Evolutionary conservation across 2,329 filamentous ascomycete species (phyloP).

Genomic region (Didymella arachidicola): DNA sequence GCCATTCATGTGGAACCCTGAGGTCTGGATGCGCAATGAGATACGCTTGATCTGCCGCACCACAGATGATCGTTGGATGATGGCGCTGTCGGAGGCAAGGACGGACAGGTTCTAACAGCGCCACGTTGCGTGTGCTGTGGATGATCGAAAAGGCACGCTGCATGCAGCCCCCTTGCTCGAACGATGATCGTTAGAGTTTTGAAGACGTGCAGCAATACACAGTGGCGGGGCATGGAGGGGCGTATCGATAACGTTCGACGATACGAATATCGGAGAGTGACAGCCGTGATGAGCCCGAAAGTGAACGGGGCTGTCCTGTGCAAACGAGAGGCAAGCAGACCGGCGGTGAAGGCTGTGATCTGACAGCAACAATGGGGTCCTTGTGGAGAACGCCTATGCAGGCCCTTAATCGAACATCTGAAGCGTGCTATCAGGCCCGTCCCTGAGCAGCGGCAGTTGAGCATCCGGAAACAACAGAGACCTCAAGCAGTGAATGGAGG

Average conservation of each 20-base stretch:
- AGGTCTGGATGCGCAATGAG: slow-evolving; percentile 18
- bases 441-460: slow-evolving; percentile 19
- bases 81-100: slow-evolving; percentile 17
- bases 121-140: slow-evolving; percentile 23
- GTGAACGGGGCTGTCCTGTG: slow-evolving; percentile 15
- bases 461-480: slow-evolving; percentile 10
- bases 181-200: slow-evolving; percentile 15
- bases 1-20: slow-evolving; percentile 17
- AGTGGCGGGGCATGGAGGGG: slow-evolving; percentile 19
- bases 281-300: slow-evolving; percentile 11
- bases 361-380: slow-evolving; percentile 19
- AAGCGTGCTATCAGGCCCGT: slow-evolving; percentile 7
- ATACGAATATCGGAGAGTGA: slow-evolving; percentile 12
- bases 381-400: slow-evolving; percentile 21
- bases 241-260: slow-evolving; percentile 19
- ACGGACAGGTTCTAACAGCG: slow-evolving; percentile 12
- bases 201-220: slow-evolving; percentile 8
- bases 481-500: slow-evolving; percentile 1
- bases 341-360: slow-evolving; percentile 22
- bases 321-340: slow-evolving; percentile 11
- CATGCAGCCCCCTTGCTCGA: slow-evolving; percentile 20
- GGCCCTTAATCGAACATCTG: slow-evolving; percentile 18
- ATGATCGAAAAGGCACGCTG: slow-evolving; percentile 9
- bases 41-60: slow-evolving; percentile 20
- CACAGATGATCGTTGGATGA: slow-evolving; percentile 12